phyloP scores from a whole-genome alignment of 176 grass and related monocot species.

The Hyparrhenia diplandra region DNA sequence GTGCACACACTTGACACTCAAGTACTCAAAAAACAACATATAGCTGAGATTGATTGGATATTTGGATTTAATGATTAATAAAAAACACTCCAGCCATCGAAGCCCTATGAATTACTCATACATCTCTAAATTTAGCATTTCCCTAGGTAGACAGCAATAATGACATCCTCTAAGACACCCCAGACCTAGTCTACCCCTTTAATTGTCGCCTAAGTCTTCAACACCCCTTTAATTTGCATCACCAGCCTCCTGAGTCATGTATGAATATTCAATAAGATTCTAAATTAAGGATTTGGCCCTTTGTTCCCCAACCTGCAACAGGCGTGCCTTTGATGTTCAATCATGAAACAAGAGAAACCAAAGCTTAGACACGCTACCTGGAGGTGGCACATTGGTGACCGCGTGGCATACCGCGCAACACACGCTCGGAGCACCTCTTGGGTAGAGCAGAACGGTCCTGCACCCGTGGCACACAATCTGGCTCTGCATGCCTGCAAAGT shows the following conservation, averaged over 20 bases:
- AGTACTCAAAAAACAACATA: neutral
- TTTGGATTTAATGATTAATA: neutral
- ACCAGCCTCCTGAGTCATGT: neutral
- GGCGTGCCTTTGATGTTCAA: neutral
- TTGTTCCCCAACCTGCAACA: neutral
- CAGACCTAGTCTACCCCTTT: neutral
- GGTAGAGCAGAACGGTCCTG: slow-evolving; percentile 63
- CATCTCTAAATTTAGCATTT: neutral
- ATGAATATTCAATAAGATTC: neutral
- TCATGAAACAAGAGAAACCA: neutral
- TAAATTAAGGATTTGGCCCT: neutral
- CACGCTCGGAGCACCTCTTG: slow-evolving; percentile 1
- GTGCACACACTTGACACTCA: neutral
- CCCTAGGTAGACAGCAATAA: neutral
- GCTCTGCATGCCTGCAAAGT: slow-evolving; percentile 61
- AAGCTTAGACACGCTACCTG: slow-evolving; percentile 40
- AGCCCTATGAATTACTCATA: neutral
- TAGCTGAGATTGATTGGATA: neutral
- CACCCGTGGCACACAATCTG: slow-evolving; percentile 82
- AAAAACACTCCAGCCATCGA: neutral
- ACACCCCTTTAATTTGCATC: too few relatives aligned
- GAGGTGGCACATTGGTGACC: slow-evolving; percentile 22
- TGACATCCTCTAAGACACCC: neutral
- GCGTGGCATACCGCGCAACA: neutral
- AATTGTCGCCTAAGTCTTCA: neutral